Base-by-base conservation (phyloP, 345 rosid genomes). In the Punica granatum region DNA sequence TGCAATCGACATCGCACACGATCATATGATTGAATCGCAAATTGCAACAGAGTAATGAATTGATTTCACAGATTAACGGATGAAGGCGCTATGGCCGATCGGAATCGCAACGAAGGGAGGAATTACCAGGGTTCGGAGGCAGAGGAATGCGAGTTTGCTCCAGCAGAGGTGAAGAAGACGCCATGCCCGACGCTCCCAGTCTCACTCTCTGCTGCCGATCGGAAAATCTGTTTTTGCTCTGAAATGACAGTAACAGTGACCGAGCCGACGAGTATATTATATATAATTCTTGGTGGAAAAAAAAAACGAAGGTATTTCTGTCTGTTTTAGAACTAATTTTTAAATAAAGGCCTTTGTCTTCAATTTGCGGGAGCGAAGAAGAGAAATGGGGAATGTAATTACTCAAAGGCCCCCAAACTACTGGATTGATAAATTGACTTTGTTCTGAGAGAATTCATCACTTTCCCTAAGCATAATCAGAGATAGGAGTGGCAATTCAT, bases 81-180 rank as follows among this genome's bases (percentile, higher is more conserved):
- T 25, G 59, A 53, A 53, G 31, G 7, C 12, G 61, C 33, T 30
- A 26, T 15, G 6, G 61, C 33, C 6, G 61, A 26, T 56, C 34
- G 37, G n/a, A 44, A 61, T 25, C 31, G 39, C 37, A 25, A 35
- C 30, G 28, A 49, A 31, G 39, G 41, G 34, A 56, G 34, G 62
- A 58, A 64, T 70, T 70, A 70, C 73, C 73, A 42, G 68, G 73
- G 64, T 70, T 68, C 37, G 73, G 64, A 6, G 68, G 63, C 23
- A 53, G 63, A 51, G 73, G 63, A 42, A 64, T 60, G 63, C 54
- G 62, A 35, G 68, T 39, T 26, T 13, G 73, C 36, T 56, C 26
- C 39, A 63, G 49, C 28, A 62, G 7, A 54, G 68, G n/a, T 7
- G 64, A 26, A 54, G 73, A 70, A 37, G 73, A 63, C 51, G 73